A percentile compares a stretch with the other conserved stretches of the same genome.
Conservation (phyloP, 129 eudicot genomes). For the Mikania micrantha region DNA sequence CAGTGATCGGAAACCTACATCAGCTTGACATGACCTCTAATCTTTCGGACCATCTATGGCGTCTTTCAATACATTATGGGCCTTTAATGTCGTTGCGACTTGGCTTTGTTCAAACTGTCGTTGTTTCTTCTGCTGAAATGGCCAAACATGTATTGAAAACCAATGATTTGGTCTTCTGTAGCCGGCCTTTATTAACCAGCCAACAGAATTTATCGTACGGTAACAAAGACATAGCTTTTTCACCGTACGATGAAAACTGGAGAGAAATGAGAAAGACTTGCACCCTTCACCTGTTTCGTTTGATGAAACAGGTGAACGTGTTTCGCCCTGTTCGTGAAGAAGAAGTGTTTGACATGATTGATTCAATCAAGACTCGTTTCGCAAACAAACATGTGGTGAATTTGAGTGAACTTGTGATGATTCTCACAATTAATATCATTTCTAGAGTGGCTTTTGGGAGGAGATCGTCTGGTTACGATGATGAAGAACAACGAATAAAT, state of each 20-base stretch:
- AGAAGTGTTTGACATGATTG: slow-evolving; percentile 22
- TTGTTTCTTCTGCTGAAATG: slow-evolving; percentile 23
- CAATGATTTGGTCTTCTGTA: slow-evolving; percentile 20
- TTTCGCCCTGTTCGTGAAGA: slow-evolving; percentile 29
- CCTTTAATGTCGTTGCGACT: slow-evolving; percentile 31
- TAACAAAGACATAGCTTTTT: slow-evolving; percentile 12
- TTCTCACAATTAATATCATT: slow-evolving; percentile 23
- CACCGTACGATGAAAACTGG: slow-evolving; percentile 30
- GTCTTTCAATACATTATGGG: slow-evolving; percentile 31
- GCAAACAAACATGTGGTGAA: background rate
- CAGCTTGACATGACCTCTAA: slow-evolving; percentile 8
- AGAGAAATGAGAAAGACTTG: slow-evolving; percentile 17
- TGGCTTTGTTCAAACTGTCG: slow-evolving; percentile 14
- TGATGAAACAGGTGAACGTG: slow-evolving; percentile 14
- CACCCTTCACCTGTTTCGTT: slow-evolving; percentile 30
- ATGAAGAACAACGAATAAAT: background rate
- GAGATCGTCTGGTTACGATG: background rate
- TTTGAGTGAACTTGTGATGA: slow-evolving; percentile 12
- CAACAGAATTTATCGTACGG: slow-evolving; percentile 6
- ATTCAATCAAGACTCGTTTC: background rate
- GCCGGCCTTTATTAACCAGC: slow-evolving; percentile 15
- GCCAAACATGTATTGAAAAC: slow-evolving; percentile 35
- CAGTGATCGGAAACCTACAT: slow-evolving; percentile 33
- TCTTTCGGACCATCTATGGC: slow-evolving; percentile 12
- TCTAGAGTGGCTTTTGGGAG: slow-evolving; percentile 31